Conservation (phyloP, 805 yeast species). For the Candida michaelii region DNA sequence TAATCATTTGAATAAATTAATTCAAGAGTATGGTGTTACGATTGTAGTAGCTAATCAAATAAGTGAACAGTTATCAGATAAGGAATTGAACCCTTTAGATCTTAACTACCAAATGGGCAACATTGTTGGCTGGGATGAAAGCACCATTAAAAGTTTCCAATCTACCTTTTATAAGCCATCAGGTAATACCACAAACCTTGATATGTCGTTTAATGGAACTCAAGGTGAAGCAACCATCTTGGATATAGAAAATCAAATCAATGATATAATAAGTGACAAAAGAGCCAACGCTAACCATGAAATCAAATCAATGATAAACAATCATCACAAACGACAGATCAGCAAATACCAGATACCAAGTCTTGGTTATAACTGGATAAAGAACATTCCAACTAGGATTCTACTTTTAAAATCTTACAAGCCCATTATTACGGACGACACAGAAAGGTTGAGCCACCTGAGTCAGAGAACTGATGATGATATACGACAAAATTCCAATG, state of each 20-base stretch:
- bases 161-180: not conserved
- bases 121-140: constrained; percentile 72
- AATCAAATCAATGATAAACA: not conserved
- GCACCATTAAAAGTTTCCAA: constrained; percentile 25
- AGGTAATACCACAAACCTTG: constrained; percentile 8
- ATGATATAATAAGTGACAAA: constrained; percentile 1
- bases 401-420: constrained; percentile 29
- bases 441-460: not conserved
- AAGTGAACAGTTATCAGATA: constrained; percentile 50
- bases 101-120: constrained; percentile 70
- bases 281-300: not conserved
- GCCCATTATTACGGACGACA: constrained; percentile 19
- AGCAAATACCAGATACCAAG: constrained; percentile 20
- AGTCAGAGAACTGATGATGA: not conserved
- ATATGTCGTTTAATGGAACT: not conserved
- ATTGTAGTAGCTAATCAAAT: constrained; percentile 80
- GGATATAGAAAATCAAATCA: constrained; percentile 1
- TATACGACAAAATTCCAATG: not conserved
- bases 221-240: not conserved
- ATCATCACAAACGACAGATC: not conserved
- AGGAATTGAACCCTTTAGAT: constrained; percentile 32
- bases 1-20: constrained; percentile 48
- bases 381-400: constrained; percentile 24
- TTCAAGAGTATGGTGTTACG: constrained; percentile 51
- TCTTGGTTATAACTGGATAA: constrained; percentile 35